Conservation (phyloP, 2,329 filamentous ascomycete species). For the Cytospora piceae region DNA sequence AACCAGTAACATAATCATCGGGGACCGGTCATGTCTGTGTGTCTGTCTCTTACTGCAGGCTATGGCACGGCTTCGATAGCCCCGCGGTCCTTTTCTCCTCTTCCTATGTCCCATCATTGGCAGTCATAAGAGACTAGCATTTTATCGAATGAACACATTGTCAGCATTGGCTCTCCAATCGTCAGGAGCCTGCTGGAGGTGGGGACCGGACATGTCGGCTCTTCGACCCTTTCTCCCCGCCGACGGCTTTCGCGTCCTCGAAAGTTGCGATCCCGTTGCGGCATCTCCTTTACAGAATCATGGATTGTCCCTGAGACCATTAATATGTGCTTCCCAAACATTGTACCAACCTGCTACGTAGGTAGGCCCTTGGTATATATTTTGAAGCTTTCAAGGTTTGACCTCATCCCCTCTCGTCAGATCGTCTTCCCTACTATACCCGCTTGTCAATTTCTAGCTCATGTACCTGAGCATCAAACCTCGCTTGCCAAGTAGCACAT, state of each 20-base stretch:
- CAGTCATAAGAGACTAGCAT: not conserved
- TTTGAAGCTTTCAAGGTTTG: not conserved
- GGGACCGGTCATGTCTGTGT: no score
- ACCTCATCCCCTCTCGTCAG: not conserved
- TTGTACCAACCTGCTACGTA: not conserved
- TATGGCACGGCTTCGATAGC: no score
- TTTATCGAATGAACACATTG: not conserved
- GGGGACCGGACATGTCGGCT: constrained; percentile 7
- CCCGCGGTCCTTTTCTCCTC: not conserved
- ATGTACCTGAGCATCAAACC: not conserved
- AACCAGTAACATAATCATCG: no score
- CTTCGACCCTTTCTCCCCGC: not conserved
- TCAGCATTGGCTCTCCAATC: no score
- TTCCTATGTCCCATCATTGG: not conserved
- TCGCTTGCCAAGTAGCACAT: no score
- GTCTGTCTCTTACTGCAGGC: no score
- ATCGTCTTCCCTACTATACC: not conserved
- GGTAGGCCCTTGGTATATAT: not conserved
- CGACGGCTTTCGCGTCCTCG: not conserved
- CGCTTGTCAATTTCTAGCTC: not conserved
- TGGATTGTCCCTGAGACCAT: not conserved
- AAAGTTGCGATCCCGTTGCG: not conserved
- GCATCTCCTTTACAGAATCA: no score
- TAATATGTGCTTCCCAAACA: not conserved
- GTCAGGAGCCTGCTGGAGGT: not conserved